Evolutionary conservation across 2,329 filamentous ascomycete species (phyloP).

Genomic region (Calonectria hongkongensis): DNA sequence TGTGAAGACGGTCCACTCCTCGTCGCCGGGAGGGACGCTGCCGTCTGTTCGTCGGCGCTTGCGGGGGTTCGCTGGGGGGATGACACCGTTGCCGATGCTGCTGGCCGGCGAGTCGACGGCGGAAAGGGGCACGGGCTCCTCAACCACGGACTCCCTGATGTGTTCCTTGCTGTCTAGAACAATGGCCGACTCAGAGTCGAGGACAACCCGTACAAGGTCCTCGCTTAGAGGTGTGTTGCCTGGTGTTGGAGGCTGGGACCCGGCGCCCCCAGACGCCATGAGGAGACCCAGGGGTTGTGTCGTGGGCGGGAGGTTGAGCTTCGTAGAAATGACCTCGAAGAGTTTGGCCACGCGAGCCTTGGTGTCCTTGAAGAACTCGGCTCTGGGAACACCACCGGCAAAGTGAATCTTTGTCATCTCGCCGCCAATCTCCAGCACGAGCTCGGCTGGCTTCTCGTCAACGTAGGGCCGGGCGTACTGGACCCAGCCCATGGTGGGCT

Average conservation of each 20-base stretch:
- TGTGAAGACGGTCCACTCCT: conserved; percentile 78
- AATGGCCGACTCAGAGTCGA: conserved; percentile 77
- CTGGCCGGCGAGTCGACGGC: conserved; percentile 53
- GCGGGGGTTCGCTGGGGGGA: conserved; percentile 60
- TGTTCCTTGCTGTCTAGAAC: conserved; percentile 74
- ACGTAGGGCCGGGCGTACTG: conserved; percentile 90
- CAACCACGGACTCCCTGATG: conserved; percentile 53
- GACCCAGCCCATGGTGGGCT: conserved; percentile 72
- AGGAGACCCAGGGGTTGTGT: conserved; percentile 78
- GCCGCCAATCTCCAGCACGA: conserved; percentile 86
- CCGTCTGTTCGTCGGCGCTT: conserved; percentile 67
- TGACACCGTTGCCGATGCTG: conserved; percentile 51
- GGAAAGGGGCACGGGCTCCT: conserved; percentile 53
- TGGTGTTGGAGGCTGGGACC: conserved; percentile 78
- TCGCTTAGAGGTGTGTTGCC: conserved; percentile 82
- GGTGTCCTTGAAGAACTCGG: conserved; percentile 83
- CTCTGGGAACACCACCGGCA: conserved; percentile 64
- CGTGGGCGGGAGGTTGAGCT: conserved; percentile 80
- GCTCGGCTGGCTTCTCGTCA: conserved; percentile 83
- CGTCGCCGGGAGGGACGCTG: conserved; percentile 53
- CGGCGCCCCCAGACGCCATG: conserved; percentile 78
- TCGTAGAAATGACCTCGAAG: conserved; percentile 87
- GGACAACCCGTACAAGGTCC: conserved; percentile 78
- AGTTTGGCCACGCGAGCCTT: conserved; percentile 83
- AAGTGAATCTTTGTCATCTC: conserved; percentile 78